Evolutionary conservation across 306 rosid genomes (phyloP), one percentile per base, ranked within the genome.

Genomic region (Prunus fruticosa): DNA sequence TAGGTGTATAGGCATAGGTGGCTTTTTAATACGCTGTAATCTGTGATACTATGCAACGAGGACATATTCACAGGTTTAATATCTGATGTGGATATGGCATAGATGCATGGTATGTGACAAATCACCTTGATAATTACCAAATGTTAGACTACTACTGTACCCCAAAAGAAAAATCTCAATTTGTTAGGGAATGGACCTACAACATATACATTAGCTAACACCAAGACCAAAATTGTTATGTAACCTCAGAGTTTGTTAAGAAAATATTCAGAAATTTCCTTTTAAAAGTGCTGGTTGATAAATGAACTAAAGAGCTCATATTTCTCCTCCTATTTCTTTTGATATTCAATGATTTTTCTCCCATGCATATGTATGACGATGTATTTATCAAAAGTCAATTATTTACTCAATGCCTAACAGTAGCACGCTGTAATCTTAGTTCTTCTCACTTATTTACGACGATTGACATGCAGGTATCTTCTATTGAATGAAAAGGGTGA

Each of bases 401-500:
- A 41, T 30, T 7, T 70, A 19, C 23, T 53, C 10, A 32, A 2
- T 71, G 51, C 46, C 47, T 19, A 53, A 22, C 2, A 25, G 8
- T 50, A 41, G 19, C 14, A 56, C 6, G 41, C 7, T 22, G 25
- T 71, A 53, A 53, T 23, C 41, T 5, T 38, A 18, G 22, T 47
- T 45, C 53, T 61, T 80, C 74, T 38, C 43, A 38, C 43, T 74
- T 51, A 51, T 81, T 77, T 82, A 65, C 60, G 63, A 60, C 46
- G 57, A 28, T 64, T 62, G 70, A 82, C 62, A 83, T 80, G 54
- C 82, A 92, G 98, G 86, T 95, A 89, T 85, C 85, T 92, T 84
- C 81, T 95, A 81, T 70, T 95, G 82, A 92, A 87, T 82, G 96
- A 92, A 65, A 90, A 92, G 81, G 97, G 89, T 76, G 97, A 92